Base-by-base conservation (phyloP, 2,329 filamentous ascomycete species). In the Alternaria sp. region DNA sequence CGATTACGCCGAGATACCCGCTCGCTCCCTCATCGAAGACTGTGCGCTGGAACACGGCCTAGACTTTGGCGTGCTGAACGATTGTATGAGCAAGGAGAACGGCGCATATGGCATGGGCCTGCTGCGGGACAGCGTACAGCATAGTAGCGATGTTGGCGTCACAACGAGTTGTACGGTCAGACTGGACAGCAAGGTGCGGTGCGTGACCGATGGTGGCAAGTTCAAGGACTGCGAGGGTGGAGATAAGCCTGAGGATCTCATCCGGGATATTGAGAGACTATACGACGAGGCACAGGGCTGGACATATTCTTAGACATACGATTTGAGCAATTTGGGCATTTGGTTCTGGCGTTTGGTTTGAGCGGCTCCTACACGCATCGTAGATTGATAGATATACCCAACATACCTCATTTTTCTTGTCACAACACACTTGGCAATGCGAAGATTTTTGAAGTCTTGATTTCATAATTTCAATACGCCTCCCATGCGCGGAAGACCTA, bases 1-100 rank as follows among this genome's bases (percentile, higher is more conserved):
- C 66, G 87, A 93, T 65, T 99, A 94, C 80, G 59, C 84, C 21
- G 81, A 89, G 8, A 97, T 99, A 32, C 95, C 96, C 2, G 85
- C 92, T 32, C 87, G 90, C 54, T 85, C 86, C n/a, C 86, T 97
- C 17, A 86, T 97, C 44, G 87, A 96, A 77, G 89, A 93, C 76
- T 99, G 96, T 78, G 93, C 96, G 4, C 84, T 97, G 54, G 93
- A 98, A 81, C 93, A 97, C 75, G 93, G 93, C 26, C 89, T 98
- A 52, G 90, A 96, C 74, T 93, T 97, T 77, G 86, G 89, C 25
- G 85, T 87, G 67, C 81, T 99, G 59, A 96, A 98, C 79, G 85
- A 90, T 19, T 99, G 96, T 78, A 90, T 93, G 46, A 90, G 90
- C 44, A 85, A 87, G 65, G 90, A 97, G 62, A 88, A 93, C 69